Evolutionary conservation across 1,284 basidiomycete genomes (phyloP), one percentile per base, ranked within the genome.

Genomic region (Ceraceosorus guamensis): DNA sequence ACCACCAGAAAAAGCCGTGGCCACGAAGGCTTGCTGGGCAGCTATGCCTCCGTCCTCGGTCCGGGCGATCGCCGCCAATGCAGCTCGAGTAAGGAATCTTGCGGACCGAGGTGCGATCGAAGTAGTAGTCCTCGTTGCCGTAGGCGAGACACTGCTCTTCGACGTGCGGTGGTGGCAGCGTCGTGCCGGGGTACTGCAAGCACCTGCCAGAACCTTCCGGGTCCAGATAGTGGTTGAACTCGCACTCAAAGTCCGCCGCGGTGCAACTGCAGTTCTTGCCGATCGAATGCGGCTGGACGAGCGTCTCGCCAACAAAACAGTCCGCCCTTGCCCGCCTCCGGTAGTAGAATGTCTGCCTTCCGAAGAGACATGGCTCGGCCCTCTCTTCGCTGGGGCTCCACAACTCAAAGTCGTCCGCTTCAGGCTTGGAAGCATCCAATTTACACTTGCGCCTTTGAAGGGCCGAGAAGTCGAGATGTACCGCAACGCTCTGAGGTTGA

Each of bases 381-480:
- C 72, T 62, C 55, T 68, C 61, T 48, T 75, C 70, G 48, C 63
- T 68, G 6, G 74, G 74, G 41, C 67, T 71, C 73, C 73, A 76
- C 13, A 68, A 59, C 59, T 76, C 74, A 56, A 74, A 76, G 56
- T 76, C 74, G 51, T 63, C 68, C 44, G 51, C 32, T 35, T 68
- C 64, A 18, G 66, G 66, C n/a, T 59, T 43, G 11, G 61, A 44
- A 1, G 52, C 41, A 48, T 73, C 60, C 51, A 70, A 67, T 16
- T 63, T 66, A 61, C 73, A 76, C 39, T 68, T 63, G 24, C 65
- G 59, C 34, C 52, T 50, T 16, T 63, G 53, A 32, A 97, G 79
- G 4, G 85, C 79, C 1, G 86, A 83, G 67, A 98, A 96, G 79
- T 98, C 93, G 52, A 98, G 77, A 67, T 97, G 89, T 3, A 98